Base-by-base conservation (phyloP, 2,329 filamentous ascomycete species). In the Ceratocystis variospora region DNA sequence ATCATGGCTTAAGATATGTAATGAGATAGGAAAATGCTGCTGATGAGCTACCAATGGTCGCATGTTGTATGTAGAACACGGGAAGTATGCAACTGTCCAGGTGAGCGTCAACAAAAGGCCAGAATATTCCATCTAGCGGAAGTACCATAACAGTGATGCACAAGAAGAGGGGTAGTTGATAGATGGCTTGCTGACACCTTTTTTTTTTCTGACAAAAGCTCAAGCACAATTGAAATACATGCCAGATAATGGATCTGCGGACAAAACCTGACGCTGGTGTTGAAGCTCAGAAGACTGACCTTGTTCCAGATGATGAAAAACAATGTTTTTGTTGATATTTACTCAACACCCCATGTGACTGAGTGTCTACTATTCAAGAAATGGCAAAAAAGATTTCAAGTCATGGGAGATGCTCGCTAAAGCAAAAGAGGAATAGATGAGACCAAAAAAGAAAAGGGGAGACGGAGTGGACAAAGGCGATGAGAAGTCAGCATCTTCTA, bases 61-160 rank as follows among this genome's bases (percentile, higher is more conserved):
- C 17, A n/a, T 59, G 25, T 19, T 59, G 53, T n/a, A 31, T 59
- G 25, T 19, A 33, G 25, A 31, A 12, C 53, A 33, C 53, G 28
- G 28, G 33, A 59, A 31, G 53, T 12, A 59, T 59, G 53, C 53
- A 31, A 59, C 53, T 33, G 53, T 59, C 33, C 28, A 59, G 53
- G 53, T 59, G 53, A 59, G 25, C 53, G 28, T 59, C 28, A 37
- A 59, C 37, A 57, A 59, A 59, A 31, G 53, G 53, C 15, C 53
- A n/a, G 3, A 59, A 33, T 37, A 15, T 59, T 59, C 17, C 15
- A 15, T 59, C 53, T 28, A 37, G 10, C 53, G 17, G 33, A 17
- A n/a, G 46, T 17, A 50, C n/a, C 46, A 22, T 22, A 22, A 50
- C 25, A 37, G 25, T n/a, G 53, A 28, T 4, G 33, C 25, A 57